Base-by-base conservation (phyloP, 257 asterid genomes). In the Solanum raphanifolium region DNA sequence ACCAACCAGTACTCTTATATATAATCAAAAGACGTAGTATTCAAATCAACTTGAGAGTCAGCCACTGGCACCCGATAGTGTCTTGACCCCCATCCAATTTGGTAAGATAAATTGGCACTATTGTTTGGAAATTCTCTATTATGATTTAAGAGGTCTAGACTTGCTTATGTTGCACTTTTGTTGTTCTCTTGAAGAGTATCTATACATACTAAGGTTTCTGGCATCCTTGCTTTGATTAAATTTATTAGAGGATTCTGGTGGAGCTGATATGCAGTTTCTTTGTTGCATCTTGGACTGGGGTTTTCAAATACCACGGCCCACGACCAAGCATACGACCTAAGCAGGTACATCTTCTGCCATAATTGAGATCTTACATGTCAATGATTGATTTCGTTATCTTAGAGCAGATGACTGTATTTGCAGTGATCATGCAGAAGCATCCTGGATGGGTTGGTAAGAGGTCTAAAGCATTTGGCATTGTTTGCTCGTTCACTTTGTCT, bases 391-490 rank as follows among this genome's bases (percentile, higher is more conserved):
- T 97, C 93, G 91, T 97, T 76, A 90, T 95, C 87, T 93, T 97
- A 89, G 99, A 97, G 89, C 99, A 97, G 94, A 96, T 96, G 99
- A 95, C 99, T 87, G 98, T 99, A 90, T 97, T 96, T 91, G 99
- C 98, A 84, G 99, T 96, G 88, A 97, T 97, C 78, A 97, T 97
- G 99, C 99, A 97, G 93, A 97, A 97, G 93, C 99, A 96, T 96
- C 99, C 99, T 75, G 99, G 99, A 46, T 97, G 99, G 99, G 99
- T 97, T 73, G 99, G 99, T 97, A 90, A 90, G 99, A 86, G 90
- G 74, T 88, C 72, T 89, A 39, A 38, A 23, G 60, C 55, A 39
- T 76, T 39, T 13, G 83, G 15, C 15, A 38, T 6, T 76, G 83
- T 12, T 38, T 76, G 23, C 43, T 73, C 39, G 27, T 69, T 29